Conservation (phyloP, 2,329 filamentous ascomycete genomes). For the Talaromyces verruculosus region DNA sequence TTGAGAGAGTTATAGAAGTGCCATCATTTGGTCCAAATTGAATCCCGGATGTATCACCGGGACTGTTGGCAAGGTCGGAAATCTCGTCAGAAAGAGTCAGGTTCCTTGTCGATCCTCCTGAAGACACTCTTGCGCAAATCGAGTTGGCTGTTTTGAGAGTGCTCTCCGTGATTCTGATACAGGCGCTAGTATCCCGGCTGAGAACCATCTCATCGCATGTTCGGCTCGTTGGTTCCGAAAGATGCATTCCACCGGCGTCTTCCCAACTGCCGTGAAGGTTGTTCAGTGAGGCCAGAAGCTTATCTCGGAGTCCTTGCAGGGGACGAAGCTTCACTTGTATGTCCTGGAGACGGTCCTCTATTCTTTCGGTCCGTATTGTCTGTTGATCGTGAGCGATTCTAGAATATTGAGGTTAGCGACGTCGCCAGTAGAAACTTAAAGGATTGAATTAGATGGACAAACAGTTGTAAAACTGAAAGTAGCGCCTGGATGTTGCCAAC, state of each 20-base stretch:
- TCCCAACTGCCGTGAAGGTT: neutral
- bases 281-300: neutral
- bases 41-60: neutral
- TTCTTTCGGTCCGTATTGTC: neutral
- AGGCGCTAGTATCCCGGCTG: neutral
- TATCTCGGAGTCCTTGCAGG: neutral
- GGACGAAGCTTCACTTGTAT: neutral
- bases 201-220: neutral
- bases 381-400: neutral
- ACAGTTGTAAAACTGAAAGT: constrained; percentile 2
- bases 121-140: neutral
- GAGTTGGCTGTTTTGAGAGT: constrained; percentile 1
- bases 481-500: constrained; percentile 13
- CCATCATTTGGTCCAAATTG: neutral
- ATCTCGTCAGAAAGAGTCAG: neutral
- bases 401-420: neutral
- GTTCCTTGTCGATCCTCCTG: neutral
- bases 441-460: neutral
- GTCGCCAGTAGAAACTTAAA: too few relatives aligned
- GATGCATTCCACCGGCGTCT: neutral
- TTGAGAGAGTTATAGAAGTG: neutral
- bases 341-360: neutral
- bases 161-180: neutral
- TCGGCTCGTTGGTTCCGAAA: neutral
- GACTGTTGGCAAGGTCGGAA: neutral